Evolutionary conservation across 768 basidiomycete species (phyloP).

Genomic region (Panaeolus cyanescens): DNA sequence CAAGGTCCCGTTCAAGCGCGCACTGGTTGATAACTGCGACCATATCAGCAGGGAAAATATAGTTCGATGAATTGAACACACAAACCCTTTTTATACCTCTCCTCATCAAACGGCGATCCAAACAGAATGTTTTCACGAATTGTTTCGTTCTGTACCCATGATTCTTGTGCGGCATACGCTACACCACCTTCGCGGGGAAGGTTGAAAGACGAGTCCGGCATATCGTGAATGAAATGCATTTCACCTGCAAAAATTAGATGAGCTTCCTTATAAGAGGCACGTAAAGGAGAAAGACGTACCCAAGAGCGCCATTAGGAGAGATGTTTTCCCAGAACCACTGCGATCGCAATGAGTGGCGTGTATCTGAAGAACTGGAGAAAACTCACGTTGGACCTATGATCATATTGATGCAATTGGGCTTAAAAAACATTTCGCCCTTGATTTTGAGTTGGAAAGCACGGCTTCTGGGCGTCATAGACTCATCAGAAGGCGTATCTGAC

Average conservation of each 20-base stretch:
- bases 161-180: slow-evolving; percentile 76
- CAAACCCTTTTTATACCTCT: slow-evolving; percentile 59
- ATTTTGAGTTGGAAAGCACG: slow-evolving; percentile 52
- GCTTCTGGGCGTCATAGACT: slow-evolving; percentile 37
- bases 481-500: slow-evolving; percentile 35
- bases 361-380: slow-evolving; percentile 75
- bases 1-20: slow-evolving; percentile 67
- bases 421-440: slow-evolving; percentile 66
- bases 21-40: slow-evolving; percentile 59
- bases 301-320: slow-evolving; percentile 21
- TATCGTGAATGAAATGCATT: slow-evolving; percentile 54
- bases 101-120: slow-evolving; percentile 69
- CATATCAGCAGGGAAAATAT: not conserved
- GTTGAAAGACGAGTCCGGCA: slow-evolving; percentile 58
- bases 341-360: slow-evolving; percentile 72
- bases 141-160: slow-evolving; percentile 78
- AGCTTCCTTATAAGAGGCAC: not conserved
- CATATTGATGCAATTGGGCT: slow-evolving; percentile 79
- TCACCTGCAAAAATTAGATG: slow-evolving; percentile 36
- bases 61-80: not conserved
- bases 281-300: slow-evolving; percentile 4
- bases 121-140: slow-evolving; percentile 81
- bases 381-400: slow-evolving; percentile 81
- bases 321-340: slow-evolving; percentile 40
- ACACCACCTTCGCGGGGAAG: slow-evolving; percentile 65